phyloP scores from a whole-genome alignment of 352 stramenopile genomes.

The Phytopythium montanum region DNA sequence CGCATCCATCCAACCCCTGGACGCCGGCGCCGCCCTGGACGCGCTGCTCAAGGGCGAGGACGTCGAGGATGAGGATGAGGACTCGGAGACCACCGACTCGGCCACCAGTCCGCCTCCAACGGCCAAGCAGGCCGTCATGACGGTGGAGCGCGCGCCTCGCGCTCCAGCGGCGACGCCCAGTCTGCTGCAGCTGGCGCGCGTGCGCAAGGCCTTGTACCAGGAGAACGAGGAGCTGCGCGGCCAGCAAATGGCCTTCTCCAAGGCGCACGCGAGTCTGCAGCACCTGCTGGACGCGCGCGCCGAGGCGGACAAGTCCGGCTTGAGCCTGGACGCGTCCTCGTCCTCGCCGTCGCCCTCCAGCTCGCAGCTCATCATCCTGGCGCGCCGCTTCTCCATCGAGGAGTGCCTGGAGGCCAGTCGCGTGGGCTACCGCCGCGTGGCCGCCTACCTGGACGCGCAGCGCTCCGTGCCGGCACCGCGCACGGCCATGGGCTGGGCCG shows the following conservation, averaged over 20 bases:
- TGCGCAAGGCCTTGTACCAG: conserved; percentile 32
- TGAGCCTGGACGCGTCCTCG: conserved; percentile 4
- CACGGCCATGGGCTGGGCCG: conserved; percentile 41
- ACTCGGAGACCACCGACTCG: not conserved
- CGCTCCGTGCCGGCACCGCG: conserved; percentile 22
- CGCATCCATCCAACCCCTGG: conserved; percentile 6
- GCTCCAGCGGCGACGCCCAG: conserved; percentile 3
- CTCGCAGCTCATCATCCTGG: conserved; percentile 28
- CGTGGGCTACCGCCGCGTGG: conserved; percentile 31
- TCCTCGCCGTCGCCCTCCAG: too few species aligned
- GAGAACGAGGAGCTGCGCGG: conserved; percentile 40
- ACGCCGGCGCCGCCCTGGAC: conserved; percentile 9
- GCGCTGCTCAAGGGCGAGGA: conserved; percentile 8
- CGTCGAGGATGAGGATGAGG: conserved; percentile 13
- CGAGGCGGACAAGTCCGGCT: conserved; percentile 18
- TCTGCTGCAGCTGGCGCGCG: conserved; percentile 28
- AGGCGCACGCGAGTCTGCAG: conserved; percentile 42
- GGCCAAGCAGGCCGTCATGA: conserved; percentile 7
- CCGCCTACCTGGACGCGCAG: conserved; percentile 33
- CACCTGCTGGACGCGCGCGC: conserved; percentile 36
- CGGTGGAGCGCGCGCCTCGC: not conserved
- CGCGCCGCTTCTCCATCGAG: conserved; percentile 31
- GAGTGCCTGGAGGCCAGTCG: conserved; percentile 43
- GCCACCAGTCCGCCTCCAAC: too few species aligned
- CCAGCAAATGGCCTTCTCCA: conserved; percentile 34